phyloP scores from a whole-genome alignment of 2,329 filamentous ascomycete genomes.

The Pestalotiopsis sp. region DNA sequence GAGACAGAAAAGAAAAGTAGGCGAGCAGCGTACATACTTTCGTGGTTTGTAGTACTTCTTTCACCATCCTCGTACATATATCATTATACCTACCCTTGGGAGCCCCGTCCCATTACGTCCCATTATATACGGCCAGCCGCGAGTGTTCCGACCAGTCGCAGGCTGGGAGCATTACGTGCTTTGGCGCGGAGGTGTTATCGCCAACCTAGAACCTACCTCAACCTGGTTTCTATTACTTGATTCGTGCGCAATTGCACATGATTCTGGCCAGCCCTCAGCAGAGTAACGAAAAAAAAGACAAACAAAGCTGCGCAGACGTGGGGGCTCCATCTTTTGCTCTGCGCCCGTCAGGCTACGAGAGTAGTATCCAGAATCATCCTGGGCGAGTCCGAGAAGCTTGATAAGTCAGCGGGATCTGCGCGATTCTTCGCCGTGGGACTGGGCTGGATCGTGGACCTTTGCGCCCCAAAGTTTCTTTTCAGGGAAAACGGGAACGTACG shows the following conservation, averaged over 20 bases:
- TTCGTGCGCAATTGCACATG: slow-evolving; percentile 8
- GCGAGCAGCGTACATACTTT: background rate
- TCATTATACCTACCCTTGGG: background rate
- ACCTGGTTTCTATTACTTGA: slow-evolving; percentile 10
- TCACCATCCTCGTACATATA: background rate
- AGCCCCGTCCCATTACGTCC: background rate
- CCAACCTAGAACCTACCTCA: slow-evolving; percentile 4
- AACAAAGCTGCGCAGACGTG: slow-evolving; percentile 1
- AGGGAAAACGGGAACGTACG: background rate
- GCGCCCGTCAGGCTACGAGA: background rate
- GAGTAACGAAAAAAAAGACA: background rate
- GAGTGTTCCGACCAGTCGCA: slow-evolving; percentile 3
- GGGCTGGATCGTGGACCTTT: background rate
- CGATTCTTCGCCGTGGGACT: background rate
- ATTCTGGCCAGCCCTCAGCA: background rate
- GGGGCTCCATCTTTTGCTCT: background rate
- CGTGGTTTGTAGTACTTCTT: background rate
- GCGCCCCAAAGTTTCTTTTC: background rate
- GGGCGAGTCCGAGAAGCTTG: background rate
- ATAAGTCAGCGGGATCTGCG: background rate
- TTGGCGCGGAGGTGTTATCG: slow-evolving; percentile 2
- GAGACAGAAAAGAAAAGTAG: background rate
- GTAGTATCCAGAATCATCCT: background rate
- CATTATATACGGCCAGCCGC: background rate
- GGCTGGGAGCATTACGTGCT: slow-evolving; percentile 8